phyloP scores from a whole-genome alignment of 2,329 filamentous ascomycete species.

The Ophioceras dolichostomum region DNA sequence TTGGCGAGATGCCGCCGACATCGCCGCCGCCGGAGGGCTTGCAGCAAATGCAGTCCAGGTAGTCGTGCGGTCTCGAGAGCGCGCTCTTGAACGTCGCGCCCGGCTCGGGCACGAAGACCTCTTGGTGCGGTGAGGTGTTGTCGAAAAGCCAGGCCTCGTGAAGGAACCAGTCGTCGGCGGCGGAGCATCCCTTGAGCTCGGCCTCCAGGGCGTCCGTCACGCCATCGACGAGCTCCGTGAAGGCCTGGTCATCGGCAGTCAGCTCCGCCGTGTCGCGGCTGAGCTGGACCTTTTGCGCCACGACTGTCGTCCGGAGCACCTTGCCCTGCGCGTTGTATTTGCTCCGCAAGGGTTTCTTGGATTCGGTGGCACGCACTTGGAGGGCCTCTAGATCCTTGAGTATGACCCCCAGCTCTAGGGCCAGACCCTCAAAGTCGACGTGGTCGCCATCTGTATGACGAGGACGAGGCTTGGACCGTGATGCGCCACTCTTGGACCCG shows the following conservation, averaged over 20 bases:
- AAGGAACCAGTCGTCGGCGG: constrained; percentile 37
- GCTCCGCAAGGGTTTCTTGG: constrained; percentile 50
- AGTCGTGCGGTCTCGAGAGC: constrained; percentile 61
- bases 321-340: constrained; percentile 62
- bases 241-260: constrained; percentile 57
- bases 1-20: constrained; percentile 38
- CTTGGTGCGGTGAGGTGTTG: constrained; percentile 52
- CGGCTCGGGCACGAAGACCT: constrained; percentile 67
- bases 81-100: constrained; percentile 59
- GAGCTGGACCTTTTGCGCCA: constrained; percentile 71
- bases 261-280: constrained; percentile 62
- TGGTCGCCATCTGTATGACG: too few relatives aligned
- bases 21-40: too few relatives aligned
- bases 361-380: constrained; percentile 19
- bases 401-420: constrained; percentile 15
- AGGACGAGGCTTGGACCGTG: too few relatives aligned
- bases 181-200: constrained; percentile 20
- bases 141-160: constrained; percentile 70
- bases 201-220: constrained; percentile 36
- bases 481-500: constrained; percentile 6
- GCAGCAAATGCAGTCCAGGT: constrained; percentile 64
- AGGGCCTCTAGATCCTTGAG: constrained; percentile 34
- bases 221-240: constrained; percentile 51
- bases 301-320: constrained; percentile 62
- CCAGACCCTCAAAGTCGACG: constrained; percentile 15